Percentiles rank a stretch among this genome's conserved stretches.
Evolutionary conservation across 345 rosid species (phyloP).

Genomic region (Lepidium didymum): DNA sequence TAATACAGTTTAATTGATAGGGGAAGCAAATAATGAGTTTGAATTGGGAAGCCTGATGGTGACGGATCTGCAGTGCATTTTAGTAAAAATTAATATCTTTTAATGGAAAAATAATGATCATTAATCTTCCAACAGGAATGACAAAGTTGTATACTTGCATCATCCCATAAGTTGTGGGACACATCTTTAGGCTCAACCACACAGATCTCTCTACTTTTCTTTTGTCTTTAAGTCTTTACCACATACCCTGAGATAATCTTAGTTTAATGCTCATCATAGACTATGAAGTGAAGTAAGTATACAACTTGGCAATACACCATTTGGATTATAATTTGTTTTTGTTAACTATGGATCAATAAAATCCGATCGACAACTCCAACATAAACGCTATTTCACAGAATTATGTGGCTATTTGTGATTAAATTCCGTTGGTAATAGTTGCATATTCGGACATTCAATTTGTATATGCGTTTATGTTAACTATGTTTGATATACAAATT

Average conservation of each 20-base stretch:
- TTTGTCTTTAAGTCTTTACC: background rate
- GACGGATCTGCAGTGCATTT: conserved; percentile 1
- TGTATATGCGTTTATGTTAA: too few species aligned
- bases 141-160: conserved; percentile 6
- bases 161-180: conserved; percentile 12
- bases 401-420: too few species aligned
- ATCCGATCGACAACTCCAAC: too few species aligned
- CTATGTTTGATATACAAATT: too few species aligned
- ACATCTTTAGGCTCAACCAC: conserved; percentile 6
- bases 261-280: background rate
- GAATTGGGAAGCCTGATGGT: conserved; percentile 1
- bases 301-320: too few species aligned
- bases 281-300: too few species aligned
- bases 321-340: too few species aligned
- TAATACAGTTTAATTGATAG: background rate
- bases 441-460: too few species aligned
- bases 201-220: background rate
- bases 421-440: too few species aligned
- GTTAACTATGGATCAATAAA: too few species aligned
- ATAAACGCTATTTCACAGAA: too few species aligned
- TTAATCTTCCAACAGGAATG: background rate
- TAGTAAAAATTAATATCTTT: background rate
- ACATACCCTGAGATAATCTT: background rate
- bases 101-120: conserved; percentile 1
- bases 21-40: background rate